Conservation (phyloP, 805 yeast genomes). For the Ogataea nonfermentans region DNA sequence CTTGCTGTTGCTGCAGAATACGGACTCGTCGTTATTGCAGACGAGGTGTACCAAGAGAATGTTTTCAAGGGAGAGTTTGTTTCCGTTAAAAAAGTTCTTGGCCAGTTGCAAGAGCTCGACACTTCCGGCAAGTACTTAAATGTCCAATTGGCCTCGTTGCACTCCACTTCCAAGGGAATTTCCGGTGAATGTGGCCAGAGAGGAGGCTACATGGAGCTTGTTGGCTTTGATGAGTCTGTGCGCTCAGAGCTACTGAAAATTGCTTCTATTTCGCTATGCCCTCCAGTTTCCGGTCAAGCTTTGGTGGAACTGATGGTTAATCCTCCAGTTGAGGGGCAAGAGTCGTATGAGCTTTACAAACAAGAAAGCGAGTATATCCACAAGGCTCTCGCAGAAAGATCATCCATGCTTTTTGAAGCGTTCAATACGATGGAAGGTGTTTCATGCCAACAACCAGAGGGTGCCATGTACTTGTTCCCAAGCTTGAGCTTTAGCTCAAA, state of each 20-base stretch:
- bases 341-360: slow-evolving; percentile 64
- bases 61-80: slow-evolving; percentile 77
- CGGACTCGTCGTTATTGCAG: slow-evolving; percentile 87
- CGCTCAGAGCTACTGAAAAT: slow-evolving; percentile 73
- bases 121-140: slow-evolving; percentile 55
- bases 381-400: slow-evolving; percentile 59
- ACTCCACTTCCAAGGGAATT: slow-evolving; percentile 97
- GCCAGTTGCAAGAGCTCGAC: slow-evolving; percentile 53
- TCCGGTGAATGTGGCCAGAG: slow-evolving; percentile 99
- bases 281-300: slow-evolving; percentile 94
- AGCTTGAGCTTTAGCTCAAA: slow-evolving; percentile 60
- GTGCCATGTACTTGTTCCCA: slow-evolving; percentile 98
- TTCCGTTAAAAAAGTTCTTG: slow-evolving; percentile 79
- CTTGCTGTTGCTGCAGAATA: slow-evolving; percentile 79
- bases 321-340: slow-evolving; percentile 81
- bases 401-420: slow-evolving; percentile 62
- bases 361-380: slow-evolving; percentile 63
- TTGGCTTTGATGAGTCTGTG: slow-evolving; percentile 74
- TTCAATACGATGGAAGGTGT: slow-evolving; percentile 80
- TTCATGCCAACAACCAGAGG: slow-evolving; percentile 84
- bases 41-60: slow-evolving; percentile 97
- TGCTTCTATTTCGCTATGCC: slow-evolving; percentile 88
- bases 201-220: slow-evolving; percentile 96
- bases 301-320: slow-evolving; percentile 88
- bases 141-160: slow-evolving; percentile 89